phyloP scores from a whole-genome alignment of 148 eudicot genomes.

The Heliamphora exappendiculata region DNA sequence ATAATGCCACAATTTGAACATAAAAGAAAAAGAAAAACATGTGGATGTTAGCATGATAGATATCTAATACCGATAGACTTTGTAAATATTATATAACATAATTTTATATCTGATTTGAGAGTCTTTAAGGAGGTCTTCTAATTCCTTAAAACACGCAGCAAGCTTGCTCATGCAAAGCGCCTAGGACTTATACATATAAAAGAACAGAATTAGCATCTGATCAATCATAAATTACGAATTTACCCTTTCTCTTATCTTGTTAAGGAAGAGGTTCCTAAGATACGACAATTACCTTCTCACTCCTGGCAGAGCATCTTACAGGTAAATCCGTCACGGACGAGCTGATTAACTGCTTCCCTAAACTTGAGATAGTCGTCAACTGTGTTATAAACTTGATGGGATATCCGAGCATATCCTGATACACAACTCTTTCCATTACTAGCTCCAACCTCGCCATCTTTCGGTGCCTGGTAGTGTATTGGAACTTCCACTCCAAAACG shows the following conservation, averaged over 20 bases:
- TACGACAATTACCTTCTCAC: too few relatives aligned
- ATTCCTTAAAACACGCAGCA: not conserved
- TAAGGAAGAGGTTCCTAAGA: too few relatives aligned
- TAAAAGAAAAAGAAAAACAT: too few relatives aligned
- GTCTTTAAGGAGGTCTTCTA: not conserved
- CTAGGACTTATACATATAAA: not conserved
- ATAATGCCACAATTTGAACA: too few relatives aligned
- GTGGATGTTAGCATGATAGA: not conserved
- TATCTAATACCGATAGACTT: too few relatives aligned
- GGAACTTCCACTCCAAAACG: slow-evolving; percentile 77
- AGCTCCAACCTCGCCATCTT: slow-evolving; percentile 52
- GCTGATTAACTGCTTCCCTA: slow-evolving; percentile 74
- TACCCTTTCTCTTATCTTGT: too few relatives aligned
- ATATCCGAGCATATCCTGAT: slow-evolving; percentile 92
- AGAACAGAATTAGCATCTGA: too few relatives aligned
- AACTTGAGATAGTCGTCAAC: slow-evolving; percentile 60
- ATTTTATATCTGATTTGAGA: too few relatives aligned
- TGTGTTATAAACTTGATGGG: slow-evolving; percentile 78
- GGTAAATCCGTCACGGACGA: slow-evolving; percentile 55
- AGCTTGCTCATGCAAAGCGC: not conserved
- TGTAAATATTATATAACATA: too few relatives aligned
- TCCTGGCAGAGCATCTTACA: slow-evolving; percentile 21
- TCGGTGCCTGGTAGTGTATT: slow-evolving; percentile 54
- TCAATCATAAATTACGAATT: too few relatives aligned
- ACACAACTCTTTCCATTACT: too few relatives aligned